Evolutionary conservation across 352 stramenopile genomes (phyloP).

Genomic region (Thraustochytrium striatum): DNA sequence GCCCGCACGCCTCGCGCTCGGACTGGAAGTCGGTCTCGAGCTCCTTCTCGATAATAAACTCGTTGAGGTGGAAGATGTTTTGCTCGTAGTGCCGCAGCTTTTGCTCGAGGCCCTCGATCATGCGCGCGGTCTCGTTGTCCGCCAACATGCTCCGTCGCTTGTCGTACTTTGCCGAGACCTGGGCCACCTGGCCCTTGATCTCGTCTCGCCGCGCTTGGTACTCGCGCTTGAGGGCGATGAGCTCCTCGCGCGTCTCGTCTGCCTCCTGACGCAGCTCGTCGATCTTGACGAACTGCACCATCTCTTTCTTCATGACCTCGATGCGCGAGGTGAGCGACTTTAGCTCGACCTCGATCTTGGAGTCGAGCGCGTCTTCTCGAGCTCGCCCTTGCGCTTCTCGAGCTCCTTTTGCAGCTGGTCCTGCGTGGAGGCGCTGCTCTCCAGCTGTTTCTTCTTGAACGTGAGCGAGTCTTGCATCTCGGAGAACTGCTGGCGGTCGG

Average conservation of each 20-base stretch:
- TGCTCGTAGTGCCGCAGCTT: slow-evolving; percentile 83
- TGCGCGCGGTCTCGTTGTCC: slow-evolving; percentile 72
- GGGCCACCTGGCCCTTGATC: slow-evolving; percentile 74
- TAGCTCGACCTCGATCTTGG: slow-evolving; percentile 75
- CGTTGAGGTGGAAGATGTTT: slow-evolving; percentile 82
- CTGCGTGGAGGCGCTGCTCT: slow-evolving; percentile 78
- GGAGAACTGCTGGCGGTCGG: slow-evolving; percentile 56
- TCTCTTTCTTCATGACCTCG: slow-evolving; percentile 74
- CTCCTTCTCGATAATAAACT: slow-evolving; percentile 77
- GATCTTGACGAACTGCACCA: slow-evolving; percentile 78
- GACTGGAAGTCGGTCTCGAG: slow-evolving; percentile 80
- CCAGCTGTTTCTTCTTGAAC: slow-evolving; percentile 86
- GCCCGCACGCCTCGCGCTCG: slow-evolving; percentile 72
- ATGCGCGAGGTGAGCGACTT: slow-evolving; percentile 74
- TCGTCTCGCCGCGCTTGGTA: slow-evolving; percentile 74
- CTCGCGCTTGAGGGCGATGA: slow-evolving; percentile 61
- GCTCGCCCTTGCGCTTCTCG: slow-evolving; percentile 74
- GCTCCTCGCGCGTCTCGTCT: slow-evolving; percentile 68
- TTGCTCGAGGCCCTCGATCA: slow-evolving; percentile 73
- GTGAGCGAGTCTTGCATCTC: slow-evolving; percentile 79
- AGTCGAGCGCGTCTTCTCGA: slow-evolving; percentile 80
- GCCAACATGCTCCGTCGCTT: slow-evolving; percentile 68
- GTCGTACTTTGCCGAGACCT: slow-evolving; percentile 62
- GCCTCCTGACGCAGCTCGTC: slow-evolving; percentile 74
- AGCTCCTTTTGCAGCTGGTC: slow-evolving; percentile 74